A percentile compares a stretch with the other conserved stretches of the same genome.
These are phyloP conservation scores for Fusarium haematococcum DNA, from an alignment of 2,329 filamentous ascomycete genomes.

Conservation along the genomic window DNA sequence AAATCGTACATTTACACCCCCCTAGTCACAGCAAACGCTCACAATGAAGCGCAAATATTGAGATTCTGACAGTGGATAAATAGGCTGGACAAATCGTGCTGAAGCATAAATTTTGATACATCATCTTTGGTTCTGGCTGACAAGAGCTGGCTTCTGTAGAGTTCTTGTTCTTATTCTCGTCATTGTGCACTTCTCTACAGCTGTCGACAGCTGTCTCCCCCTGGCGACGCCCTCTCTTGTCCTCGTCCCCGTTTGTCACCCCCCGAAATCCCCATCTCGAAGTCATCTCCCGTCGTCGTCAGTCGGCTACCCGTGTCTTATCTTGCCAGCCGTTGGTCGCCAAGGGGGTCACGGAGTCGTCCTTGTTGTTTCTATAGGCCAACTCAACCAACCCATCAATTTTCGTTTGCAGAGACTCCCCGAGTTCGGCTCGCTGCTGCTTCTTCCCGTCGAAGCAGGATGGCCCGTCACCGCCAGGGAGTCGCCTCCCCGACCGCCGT, in stretches of 20 bases:
- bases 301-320: slow-evolving; percentile 22
- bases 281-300: slow-evolving; percentile 22
- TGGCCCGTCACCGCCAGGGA: slow-evolving; percentile 4
- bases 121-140: neutral
- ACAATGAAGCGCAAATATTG: neutral
- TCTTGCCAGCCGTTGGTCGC: slow-evolving; percentile 18
- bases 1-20: slow-evolving; percentile 15
- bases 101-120: neutral
- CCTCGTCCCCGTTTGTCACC: slow-evolving; percentile 28
- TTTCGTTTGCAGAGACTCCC: neutral
- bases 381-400: neutral
- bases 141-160: neutral
- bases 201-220: neutral
- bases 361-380: slow-evolving; percentile 9
- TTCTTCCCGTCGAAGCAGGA: neutral
- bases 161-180: neutral
- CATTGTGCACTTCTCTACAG: neutral
- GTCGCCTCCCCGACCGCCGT: neutral
- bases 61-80: slow-evolving; percentile 1
- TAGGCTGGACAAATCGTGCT: neutral
- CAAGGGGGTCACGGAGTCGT: neutral
- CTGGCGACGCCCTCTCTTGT: neutral
- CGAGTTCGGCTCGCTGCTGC: neutral
- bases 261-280: slow-evolving; percentile 16
- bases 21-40: slow-evolving; percentile 9